Conservation (phyloP, 495 filamentous ascomycete genomes). For the Durotheca rogersii region DNA sequence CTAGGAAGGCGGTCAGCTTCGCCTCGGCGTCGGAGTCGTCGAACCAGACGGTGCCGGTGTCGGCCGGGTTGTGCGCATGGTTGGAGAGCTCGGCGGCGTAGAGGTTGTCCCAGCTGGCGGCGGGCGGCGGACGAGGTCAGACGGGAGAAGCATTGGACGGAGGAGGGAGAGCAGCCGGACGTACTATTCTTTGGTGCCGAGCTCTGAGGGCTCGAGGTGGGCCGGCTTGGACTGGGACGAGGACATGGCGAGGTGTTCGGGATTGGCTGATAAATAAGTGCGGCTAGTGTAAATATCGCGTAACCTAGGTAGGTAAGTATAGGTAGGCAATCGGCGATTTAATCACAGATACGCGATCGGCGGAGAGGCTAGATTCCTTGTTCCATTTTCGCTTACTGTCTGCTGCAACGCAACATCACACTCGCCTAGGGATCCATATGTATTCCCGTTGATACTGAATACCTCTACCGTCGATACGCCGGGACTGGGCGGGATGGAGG, state of each 20-base stretch:
- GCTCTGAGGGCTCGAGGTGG: slow-evolving; percentile 62
- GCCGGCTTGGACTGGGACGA: slow-evolving; percentile 31
- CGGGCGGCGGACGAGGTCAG: slow-evolving; percentile 3
- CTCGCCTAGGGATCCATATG: too few species aligned
- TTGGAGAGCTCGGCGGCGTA: slow-evolving; percentile 64
- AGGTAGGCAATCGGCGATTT: too few species aligned
- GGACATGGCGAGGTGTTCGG: neutral
- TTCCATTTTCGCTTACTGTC: neutral
- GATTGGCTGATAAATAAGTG: too few species aligned
- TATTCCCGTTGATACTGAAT: too few species aligned
- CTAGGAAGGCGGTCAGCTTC: slow-evolving; percentile 60
- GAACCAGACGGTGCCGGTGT: slow-evolving; percentile 76
- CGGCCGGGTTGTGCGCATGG: slow-evolving; percentile 58
- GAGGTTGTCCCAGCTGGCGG: slow-evolving; percentile 64
- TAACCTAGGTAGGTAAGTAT: neutral
- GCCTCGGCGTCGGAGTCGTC: slow-evolving; percentile 67
- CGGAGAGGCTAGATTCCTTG: neutral
- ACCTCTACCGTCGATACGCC: too few species aligned
- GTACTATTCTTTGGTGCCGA: slow-evolving; percentile 72
- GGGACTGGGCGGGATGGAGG: too few species aligned
- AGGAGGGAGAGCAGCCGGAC: too few species aligned
- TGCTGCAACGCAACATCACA: too few species aligned
- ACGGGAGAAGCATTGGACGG: too few species aligned
- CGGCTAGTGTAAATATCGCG: too few species aligned
- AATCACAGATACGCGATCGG: too few species aligned